Evolutionary conservation across 1,284 basidiomycete genomes (phyloP).

Genomic region (Cryptococcus depauperatus): DNA sequence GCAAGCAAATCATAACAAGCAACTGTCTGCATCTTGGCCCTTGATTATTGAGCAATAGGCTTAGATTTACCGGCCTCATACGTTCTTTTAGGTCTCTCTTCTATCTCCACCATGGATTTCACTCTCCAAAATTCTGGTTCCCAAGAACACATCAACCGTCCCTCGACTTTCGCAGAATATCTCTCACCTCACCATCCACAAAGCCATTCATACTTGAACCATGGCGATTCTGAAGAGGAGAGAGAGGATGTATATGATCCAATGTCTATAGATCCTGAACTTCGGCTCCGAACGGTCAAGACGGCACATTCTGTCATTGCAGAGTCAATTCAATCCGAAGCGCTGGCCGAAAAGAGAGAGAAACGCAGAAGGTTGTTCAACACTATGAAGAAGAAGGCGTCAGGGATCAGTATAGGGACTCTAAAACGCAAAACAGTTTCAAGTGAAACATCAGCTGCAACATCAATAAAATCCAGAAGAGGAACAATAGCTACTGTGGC

Average conservation of each 20-base stretch:
- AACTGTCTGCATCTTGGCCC: too few relatives aligned
- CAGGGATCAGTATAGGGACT: constrained; percentile 2
- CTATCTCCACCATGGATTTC: too few relatives aligned
- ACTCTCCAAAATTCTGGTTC: background rate
- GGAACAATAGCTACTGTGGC: background rate
- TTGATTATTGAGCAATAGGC: too few relatives aligned
- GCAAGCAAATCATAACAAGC: too few relatives aligned
- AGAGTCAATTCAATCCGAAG: constrained; percentile 71
- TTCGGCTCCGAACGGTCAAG: constrained; percentile 74
- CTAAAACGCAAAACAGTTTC: constrained; percentile 8
- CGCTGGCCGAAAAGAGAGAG: constrained; percentile 56
- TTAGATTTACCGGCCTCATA: too few relatives aligned
- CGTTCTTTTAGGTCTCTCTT: too few relatives aligned
- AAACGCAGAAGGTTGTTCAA: constrained; percentile 48
- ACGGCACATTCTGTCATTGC: constrained; percentile 82
- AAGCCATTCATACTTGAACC: constrained; percentile 10
- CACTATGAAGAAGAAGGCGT: constrained; percentile 48
- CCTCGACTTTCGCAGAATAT: background rate
- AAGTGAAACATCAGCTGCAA: background rate
- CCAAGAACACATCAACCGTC: background rate
- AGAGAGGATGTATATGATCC: constrained; percentile 34
- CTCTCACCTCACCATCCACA: background rate
- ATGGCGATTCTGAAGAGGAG: constrained; percentile 16
- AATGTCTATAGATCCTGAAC: constrained; percentile 64
- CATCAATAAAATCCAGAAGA: background rate